Evolutionary conservation across 495 filamentous ascomycete species (phyloP).

Genomic region (Neurospora cerealis): DNA sequence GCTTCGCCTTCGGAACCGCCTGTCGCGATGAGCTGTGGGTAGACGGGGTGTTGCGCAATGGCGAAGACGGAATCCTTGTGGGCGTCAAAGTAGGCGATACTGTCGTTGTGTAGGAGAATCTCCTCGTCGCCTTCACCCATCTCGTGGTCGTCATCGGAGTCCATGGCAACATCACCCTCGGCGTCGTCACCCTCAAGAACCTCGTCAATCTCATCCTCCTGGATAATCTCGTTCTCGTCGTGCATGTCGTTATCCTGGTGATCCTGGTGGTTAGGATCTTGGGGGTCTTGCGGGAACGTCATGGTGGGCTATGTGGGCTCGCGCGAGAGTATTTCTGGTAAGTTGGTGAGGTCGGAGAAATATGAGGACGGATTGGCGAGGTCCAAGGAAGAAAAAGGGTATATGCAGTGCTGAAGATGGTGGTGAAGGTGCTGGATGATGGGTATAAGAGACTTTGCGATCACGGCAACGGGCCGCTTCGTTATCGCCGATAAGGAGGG

Average conservation of each 20-base stretch:
- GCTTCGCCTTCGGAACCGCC: conserved; percentile 79
- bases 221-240: conserved; percentile 47
- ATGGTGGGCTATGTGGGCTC: conserved; percentile 18
- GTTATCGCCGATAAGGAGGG: background rate
- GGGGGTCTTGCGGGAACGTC: conserved; percentile 35
- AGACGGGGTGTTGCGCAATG: conserved; percentile 80
- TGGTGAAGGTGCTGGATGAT: background rate
- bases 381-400: background rate
- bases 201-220: conserved; percentile 6
- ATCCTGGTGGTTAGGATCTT: conserved; percentile 29
- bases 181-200: conserved; percentile 55
- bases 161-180: conserved; percentile 69
- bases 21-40: conserved; percentile 70
- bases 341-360: background rate
- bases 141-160: conserved; percentile 40
- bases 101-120: conserved; percentile 79
- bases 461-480: background rate
- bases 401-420: background rate
- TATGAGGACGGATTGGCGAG: background rate
- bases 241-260: conserved; percentile 49
- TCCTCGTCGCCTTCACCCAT: conserved; percentile 60
- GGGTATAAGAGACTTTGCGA: background rate
- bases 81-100: conserved; percentile 77
- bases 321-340: background rate
- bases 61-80: conserved; percentile 87